phyloP scores from a whole-genome alignment of 192 early-diverging fungal genomes.

The Entrophospora sp. region DNA sequence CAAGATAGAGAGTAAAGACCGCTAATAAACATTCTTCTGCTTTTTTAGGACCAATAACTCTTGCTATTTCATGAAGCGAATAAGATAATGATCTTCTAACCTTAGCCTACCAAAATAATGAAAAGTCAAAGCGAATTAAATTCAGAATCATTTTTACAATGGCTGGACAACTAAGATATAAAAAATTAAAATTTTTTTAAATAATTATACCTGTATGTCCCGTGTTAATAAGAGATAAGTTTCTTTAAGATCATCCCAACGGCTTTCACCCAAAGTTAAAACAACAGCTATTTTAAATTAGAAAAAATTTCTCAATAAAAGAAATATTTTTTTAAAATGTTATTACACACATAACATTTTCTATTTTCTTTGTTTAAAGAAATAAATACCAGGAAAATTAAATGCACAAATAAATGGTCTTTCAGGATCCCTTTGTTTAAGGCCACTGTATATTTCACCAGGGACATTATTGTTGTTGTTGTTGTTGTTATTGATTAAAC shows the following conservation, averaged over 20 bases:
- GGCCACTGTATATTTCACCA: not conserved
- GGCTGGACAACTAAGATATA: too few relatives aligned
- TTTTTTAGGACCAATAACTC: slow-evolving; percentile 42
- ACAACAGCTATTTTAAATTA: slow-evolving; percentile 39
- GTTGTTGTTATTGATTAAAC: slow-evolving; percentile 12
- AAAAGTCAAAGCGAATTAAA: too few relatives aligned
- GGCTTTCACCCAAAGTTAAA: slow-evolving; percentile 43
- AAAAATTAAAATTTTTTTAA: too few relatives aligned
- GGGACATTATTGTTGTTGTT: not conserved
- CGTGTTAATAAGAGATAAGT: slow-evolving; percentile 35
- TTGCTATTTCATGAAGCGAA: slow-evolving; percentile 50
- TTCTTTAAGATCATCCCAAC: slow-evolving; percentile 50
- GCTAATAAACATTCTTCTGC: slow-evolving; percentile 44
- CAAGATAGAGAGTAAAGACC: slow-evolving; percentile 44
- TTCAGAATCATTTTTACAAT: too few relatives aligned
- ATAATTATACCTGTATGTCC: slow-evolving; percentile 24
- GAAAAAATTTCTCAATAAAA: too few relatives aligned
- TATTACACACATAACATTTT: too few relatives aligned
- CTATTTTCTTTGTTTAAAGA: too few relatives aligned
- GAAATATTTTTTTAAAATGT: too few relatives aligned
- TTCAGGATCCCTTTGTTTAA: slow-evolving; percentile 43
- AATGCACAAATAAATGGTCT: slow-evolving; percentile 46
- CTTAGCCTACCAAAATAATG: too few relatives aligned
- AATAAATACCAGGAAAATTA: slow-evolving; percentile 49
- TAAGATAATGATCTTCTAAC: slow-evolving; percentile 49